Conservation (phyloP, 805 yeast genomes). For the Candida argentea region DNA sequence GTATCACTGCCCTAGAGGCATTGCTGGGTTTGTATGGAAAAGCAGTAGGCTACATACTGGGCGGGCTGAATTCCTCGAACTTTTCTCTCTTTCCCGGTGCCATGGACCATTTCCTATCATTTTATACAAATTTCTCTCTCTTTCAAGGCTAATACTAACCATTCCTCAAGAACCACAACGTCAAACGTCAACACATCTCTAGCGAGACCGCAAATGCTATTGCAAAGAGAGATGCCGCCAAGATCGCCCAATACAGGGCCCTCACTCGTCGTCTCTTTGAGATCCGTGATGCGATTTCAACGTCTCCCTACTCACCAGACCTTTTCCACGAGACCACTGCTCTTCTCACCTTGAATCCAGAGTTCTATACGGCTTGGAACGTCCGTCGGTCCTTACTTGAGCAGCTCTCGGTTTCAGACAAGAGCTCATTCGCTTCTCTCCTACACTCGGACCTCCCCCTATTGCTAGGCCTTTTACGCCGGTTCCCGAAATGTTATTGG, state of each 20-base stretch:
- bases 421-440: slow-evolving; percentile 12
- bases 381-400: slow-evolving; percentile 64
- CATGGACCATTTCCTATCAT: background rate
- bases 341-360: slow-evolving; percentile 65
- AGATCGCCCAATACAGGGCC: slow-evolving; percentile 44
- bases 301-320: slow-evolving; percentile 10
- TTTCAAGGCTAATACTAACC: slow-evolving; percentile 2
- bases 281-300: slow-evolving; percentile 9
- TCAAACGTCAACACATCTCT: slow-evolving; percentile 48
- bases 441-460: slow-evolving; percentile 53
- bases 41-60: too few relatives aligned
- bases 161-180: slow-evolving; percentile 60
- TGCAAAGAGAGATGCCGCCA: slow-evolving; percentile 46
- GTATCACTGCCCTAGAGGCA: too few relatives aligned
- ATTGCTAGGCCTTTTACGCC: slow-evolving; percentile 45
- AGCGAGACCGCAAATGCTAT: slow-evolving; percentile 46
- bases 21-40: too few relatives aligned
- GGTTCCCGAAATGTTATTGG: slow-evolving; percentile 89
- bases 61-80: too few relatives aligned
- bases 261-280: slow-evolving; percentile 37
- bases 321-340: slow-evolving; percentile 45
- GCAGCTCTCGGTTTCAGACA: slow-evolving; percentile 9
- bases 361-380: slow-evolving; percentile 85
- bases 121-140: slow-evolving; percentile 1
- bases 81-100: too few relatives aligned